Conservation (phyloP, 306 rosid genomes). For the Vigna radiata region DNA sequence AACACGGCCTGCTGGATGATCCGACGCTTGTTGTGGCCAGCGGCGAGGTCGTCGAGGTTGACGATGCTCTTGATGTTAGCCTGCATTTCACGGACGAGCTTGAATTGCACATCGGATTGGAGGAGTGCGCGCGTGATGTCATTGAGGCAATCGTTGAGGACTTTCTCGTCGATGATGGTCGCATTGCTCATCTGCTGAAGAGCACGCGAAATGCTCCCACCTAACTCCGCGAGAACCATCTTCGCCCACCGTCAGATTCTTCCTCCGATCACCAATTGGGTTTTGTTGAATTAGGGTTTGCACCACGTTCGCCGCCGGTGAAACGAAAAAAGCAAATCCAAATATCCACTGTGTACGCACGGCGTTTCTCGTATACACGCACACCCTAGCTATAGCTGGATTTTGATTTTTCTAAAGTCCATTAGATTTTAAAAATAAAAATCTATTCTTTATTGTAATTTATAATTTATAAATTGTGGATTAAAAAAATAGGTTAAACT, state of each 20-base stretch:
- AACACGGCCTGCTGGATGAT: constrained; percentile 95
- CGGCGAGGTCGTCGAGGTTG: constrained; percentile 86
- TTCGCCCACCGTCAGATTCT: constrained; percentile 33
- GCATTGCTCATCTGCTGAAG: constrained; percentile 98
- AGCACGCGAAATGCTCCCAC: constrained; percentile 95
- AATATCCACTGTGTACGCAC: not conserved
- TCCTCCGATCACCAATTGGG: not conserved
- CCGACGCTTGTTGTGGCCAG: constrained; percentile 89
- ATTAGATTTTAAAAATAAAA: not conserved
- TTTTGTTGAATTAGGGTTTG: constrained; percentile 45
- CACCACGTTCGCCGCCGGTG: constrained; percentile 26
- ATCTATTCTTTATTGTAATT: not conserved
- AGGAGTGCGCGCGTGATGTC: constrained; percentile 95
- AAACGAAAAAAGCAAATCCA: not conserved
- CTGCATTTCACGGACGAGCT: constrained; percentile 88
- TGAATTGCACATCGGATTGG: constrained; percentile 92
- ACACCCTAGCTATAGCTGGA: not conserved
- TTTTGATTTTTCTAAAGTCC: not conserved
- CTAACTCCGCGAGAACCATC: constrained; percentile 89
- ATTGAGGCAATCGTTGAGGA: constrained; percentile 80
- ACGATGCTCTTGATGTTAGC: constrained; percentile 87
- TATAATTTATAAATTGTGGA: no score
- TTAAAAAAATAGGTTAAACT: no score
- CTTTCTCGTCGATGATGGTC: constrained; percentile 88
- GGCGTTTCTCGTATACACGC: not conserved